Base-by-base conservation (phyloP, 306 rosid species). In the Canavalia gladiata region DNA sequence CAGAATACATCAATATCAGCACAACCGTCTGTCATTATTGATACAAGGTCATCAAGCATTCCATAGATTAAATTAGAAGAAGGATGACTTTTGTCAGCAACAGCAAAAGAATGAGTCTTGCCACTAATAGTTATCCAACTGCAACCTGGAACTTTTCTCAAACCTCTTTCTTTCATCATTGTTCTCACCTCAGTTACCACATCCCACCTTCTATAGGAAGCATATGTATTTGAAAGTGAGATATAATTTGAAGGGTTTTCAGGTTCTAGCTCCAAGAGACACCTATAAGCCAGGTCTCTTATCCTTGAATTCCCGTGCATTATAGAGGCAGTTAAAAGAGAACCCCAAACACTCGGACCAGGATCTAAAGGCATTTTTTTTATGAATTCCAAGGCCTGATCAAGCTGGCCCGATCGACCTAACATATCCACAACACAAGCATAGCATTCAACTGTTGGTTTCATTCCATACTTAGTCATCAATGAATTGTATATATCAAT, bases 321-420 rank as follows among this genome's bases (percentile, higher is more conserved):
- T 29, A 86, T 28, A 56, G 97, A 90, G 72, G 93, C 92, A 77
- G 87, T 74, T 66, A 89, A 84, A 81, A 91, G 90, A 42, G 97
- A 88, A 11, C 97, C 97, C 98, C 97, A 94, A 67, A 90, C 88
- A 81, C 97, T 87, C 57, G 95, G 91, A 68, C 92, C 83, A 0
- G 95, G 91, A 83, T 86, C 82, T 43, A 84, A 55, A 10, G 87
- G 87, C 97, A 94, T 94, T 29, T 62, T 66, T 76, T 77, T 59
- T 50, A 90, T 90, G 83, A 94, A 94, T 35, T 85, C 66, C 9
- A 90, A 75, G 39, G 94, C 95, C 82, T 55, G 83, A 77, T 90
- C 80, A n/a, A 92, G 94, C 84, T 87, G 78, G 29, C 95, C 95
- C 25, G 90, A 86, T 80, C 87, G 80, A 71, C 92, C 94, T 43